A percentile compares a stretch with the other conserved stretches of the same genome.
phyloP scores from a whole-genome alignment of 73 alveolate species.

The Symbiodinium pilosum region DNA sequence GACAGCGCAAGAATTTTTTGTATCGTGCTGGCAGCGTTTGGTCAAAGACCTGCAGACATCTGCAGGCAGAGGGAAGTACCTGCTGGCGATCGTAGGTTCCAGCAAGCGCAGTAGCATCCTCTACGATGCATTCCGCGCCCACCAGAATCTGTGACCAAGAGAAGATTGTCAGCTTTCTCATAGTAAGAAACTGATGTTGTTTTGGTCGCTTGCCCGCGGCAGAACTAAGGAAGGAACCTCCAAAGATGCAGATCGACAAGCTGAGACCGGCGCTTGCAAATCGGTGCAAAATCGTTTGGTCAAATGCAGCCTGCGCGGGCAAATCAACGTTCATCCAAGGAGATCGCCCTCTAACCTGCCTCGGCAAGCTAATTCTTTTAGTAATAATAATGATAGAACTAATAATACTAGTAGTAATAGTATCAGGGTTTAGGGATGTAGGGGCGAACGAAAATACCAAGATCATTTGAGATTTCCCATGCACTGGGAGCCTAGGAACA shows the following conservation, averaged over 20 bases:
- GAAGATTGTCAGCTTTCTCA: no score
- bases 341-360: no score
- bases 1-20: slow-evolving; percentile 8
- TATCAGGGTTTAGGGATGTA: no score
- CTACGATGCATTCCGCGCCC: slow-evolving; percentile 46
- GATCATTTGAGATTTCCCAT: no score
- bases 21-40: slow-evolving; percentile 25
- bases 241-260: neutral
- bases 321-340: neutral
- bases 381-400: no score
- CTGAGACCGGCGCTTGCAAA: neutral
- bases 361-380: no score
- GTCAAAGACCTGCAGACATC: slow-evolving; percentile 19
- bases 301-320: slow-evolving; percentile 12
- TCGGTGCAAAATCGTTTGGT: slow-evolving; percentile 34
- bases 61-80: slow-evolving; percentile 40
- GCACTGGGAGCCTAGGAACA: no score
- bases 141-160: no score
- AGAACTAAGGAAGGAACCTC: slow-evolving; percentile 34
- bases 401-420: no score
- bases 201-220: no score
- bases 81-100: slow-evolving; percentile 28
- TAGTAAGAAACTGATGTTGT: no score
- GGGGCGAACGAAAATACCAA: no score
- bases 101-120: neutral